Base-by-base conservation (phyloP, 805 yeast species). In the Metschnikowia bowlesiae region DNA sequence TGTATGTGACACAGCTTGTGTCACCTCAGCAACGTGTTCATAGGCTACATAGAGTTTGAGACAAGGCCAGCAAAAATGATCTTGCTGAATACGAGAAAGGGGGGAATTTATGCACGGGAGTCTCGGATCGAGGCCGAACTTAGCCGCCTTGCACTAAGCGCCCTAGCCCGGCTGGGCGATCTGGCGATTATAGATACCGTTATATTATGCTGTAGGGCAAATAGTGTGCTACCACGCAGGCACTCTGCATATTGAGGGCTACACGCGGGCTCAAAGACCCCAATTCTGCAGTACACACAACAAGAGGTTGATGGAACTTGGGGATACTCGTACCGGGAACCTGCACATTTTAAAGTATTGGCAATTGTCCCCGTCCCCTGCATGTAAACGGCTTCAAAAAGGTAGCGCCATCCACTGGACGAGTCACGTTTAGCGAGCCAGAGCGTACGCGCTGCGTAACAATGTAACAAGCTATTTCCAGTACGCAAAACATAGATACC, bases 241-340 rank as follows among this genome's bases (percentile, higher is more conserved):
- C 45, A 42, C 45, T 32, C 45, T 42, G 45, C 45, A 42, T 42
- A 34, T 30, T 39, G 43, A 14, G 45, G 32, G 28, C 45, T 42
- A 26, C 13, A 42, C 45, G 31, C 38, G 45, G 37, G 34, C 28
- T 16, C 29, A 37, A 26, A 32, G 13, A 32, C 44, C 11, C 13
- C 18, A 13, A 9, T 14, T n/a, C 32, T 42, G 38, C 45, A 42
- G 45, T 42, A 42, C 34, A 14, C 9, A 22, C 37, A 16, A 32
- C 37, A 31, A 16, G 37, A 28, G 44, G 13, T 29, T 8, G 30
- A 6, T 9, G 18, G 13, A 28, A n/a, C 43, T 9, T 30, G 26
- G 34, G n/a, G 43, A 39, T 14, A 39, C n/a, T 26, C 26, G 22
- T 39, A 28, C 33, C 43, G 22, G 14, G 22, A n/a, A 13, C 43